phyloP scores from a whole-genome alignment of 2,329 filamentous ascomycete genomes.

The Penicillium griseofulvum region DNA sequence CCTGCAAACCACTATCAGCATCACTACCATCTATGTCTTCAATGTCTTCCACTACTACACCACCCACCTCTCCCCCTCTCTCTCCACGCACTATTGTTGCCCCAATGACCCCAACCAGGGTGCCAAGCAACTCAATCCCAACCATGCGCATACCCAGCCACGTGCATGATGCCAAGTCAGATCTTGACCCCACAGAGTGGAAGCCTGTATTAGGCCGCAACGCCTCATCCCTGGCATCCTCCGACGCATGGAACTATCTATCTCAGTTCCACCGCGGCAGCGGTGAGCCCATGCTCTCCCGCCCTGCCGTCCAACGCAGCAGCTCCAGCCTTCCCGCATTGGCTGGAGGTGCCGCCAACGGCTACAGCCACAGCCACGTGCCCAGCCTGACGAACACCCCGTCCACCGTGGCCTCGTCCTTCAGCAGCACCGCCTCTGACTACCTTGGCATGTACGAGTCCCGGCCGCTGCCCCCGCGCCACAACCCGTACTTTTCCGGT shows the following conservation, averaged over 20 bases:
- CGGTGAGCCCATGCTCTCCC: constrained; percentile 19
- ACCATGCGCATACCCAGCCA: constrained; percentile 41
- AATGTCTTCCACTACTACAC: constrained; percentile 29
- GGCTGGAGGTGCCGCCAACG: constrained; percentile 15
- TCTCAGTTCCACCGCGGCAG: constrained; percentile 41
- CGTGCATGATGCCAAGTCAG: constrained; percentile 39
- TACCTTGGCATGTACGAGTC: constrained; percentile 28
- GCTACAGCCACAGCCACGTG: constrained; percentile 10
- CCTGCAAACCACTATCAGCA: constrained; percentile 45
- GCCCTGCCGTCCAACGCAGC: constrained; percentile 26
- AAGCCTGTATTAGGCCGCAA: constrained; percentile 43
- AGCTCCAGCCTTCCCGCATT: constrained; percentile 36
- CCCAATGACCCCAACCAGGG: constrained; percentile 37
- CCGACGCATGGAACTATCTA: constrained; percentile 46
- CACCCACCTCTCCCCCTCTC: constrained; percentile 35
- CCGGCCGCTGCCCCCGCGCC: constrained; percentile 41
- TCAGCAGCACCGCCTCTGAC: constrained; percentile 37
- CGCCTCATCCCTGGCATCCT: constrained; percentile 27
- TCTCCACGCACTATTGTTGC: constrained; percentile 38
- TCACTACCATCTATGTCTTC: constrained; percentile 35
- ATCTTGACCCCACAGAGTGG: constrained; percentile 52
- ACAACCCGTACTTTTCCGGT: constrained; percentile 40
- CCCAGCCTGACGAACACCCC: constrained; percentile 40
- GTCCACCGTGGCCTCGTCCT: constrained; percentile 39
- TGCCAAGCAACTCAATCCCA: constrained; percentile 14